Evolutionary conservation across 441 rosid species (phyloP).

Genomic region (Capsella rubella): DNA sequence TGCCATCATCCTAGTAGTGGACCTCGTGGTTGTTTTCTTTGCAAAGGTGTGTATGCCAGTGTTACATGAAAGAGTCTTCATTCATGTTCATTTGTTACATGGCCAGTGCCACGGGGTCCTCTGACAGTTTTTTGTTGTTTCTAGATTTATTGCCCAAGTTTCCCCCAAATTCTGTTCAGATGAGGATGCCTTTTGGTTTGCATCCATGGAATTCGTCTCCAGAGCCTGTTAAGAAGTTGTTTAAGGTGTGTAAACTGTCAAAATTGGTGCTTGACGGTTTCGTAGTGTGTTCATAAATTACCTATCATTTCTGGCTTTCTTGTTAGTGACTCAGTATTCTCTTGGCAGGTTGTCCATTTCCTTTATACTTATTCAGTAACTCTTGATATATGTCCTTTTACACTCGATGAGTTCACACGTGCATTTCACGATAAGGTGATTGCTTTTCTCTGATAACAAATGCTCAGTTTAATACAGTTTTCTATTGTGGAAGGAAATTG

Average conservation of each 20-base stretch:
- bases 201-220: constrained; percentile 86
- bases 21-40: constrained; percentile 67
- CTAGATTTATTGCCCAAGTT: constrained; percentile 83
- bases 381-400: constrained; percentile 72
- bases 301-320: constrained; percentile 17
- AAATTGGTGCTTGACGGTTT: constrained; percentile 28
- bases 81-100: constrained; percentile 21
- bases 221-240: constrained; percentile 83
- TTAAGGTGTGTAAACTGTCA: constrained; percentile 64
- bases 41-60: constrained; percentile 68
- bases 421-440: constrained; percentile 95
- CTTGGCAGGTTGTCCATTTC: constrained; percentile 88
- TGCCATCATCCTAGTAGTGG: constrained; percentile 67
- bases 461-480: constrained; percentile 9
- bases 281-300: constrained; percentile 22
- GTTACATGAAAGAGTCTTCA: constrained; percentile 2
- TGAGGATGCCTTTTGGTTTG: constrained; percentile 81
- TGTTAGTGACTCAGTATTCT: constrained; percentile 42
- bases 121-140: constrained; percentile 40
- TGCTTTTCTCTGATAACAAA: constrained; percentile 36
- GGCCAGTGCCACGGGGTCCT: constrained; percentile 8
- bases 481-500: constrained; percentile 9
- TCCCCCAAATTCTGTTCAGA: constrained; percentile 83
- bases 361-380: constrained; percentile 77
- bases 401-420: constrained; percentile 88